Percentiles rank a stretch among this genome's conserved stretches.
Conservation (phyloP, 2,329 filamentous ascomycete species). For the Gaeumannomyces sp. region DNA sequence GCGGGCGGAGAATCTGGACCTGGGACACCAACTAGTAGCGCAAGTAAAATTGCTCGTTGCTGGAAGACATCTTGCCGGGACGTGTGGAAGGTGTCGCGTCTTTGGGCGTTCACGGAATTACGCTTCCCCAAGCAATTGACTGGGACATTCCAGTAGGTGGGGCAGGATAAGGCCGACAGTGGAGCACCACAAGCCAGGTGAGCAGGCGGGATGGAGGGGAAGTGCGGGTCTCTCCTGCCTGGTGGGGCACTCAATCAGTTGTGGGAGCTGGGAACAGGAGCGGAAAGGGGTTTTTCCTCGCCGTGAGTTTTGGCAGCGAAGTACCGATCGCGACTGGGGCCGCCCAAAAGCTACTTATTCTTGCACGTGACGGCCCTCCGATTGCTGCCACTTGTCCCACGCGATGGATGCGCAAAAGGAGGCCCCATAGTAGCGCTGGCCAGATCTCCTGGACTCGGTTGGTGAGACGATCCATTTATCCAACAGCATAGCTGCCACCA, state of each 20-base stretch:
- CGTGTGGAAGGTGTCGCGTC: constrained; percentile 21
- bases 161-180: constrained; percentile 6
- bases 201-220: constrained; percentile 1
- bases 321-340: neutral
- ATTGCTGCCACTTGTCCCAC: constrained; percentile 13
- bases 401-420: constrained; percentile 10
- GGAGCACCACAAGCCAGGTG: constrained; percentile 11
- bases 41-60: constrained; percentile 74
- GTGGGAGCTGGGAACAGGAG: neutral
- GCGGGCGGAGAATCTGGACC: neutral
- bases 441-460: constrained; percentile 8
- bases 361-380: constrained; percentile 6
- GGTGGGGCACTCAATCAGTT: constrained; percentile 2
- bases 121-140: neutral
- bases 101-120: neutral
- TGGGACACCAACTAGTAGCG: constrained; percentile 78
- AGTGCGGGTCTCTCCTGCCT: neutral
- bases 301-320: constrained; percentile 2
- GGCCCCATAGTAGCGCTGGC: constrained; percentile 10
- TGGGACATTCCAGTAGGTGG: neutral
- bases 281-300: constrained; percentile 1
- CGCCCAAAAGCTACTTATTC: neutral
- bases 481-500: constrained; percentile 7
- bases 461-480: constrained; percentile 4
- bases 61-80: constrained; percentile 49